Evolutionary conservation across 176 grass and related monocot genomes (phyloP), one percentile per base, ranked within the genome.

Genomic region (Phoenix roebelenii): DNA sequence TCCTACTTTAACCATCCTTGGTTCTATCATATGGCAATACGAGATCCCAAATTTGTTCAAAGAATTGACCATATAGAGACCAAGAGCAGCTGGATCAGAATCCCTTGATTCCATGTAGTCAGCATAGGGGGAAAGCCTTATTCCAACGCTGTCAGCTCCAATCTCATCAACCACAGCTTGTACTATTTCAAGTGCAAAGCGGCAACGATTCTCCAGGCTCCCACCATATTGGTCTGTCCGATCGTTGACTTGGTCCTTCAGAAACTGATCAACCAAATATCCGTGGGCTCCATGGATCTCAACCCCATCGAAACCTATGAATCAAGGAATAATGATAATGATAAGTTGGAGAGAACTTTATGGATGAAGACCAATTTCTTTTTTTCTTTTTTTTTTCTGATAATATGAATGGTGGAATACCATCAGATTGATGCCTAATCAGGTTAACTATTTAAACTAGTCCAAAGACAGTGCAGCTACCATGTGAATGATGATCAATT

Each of bases 261-360:
- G 18, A 65, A 95, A 95, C 16, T 89, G 89, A 30, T 89, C 89
- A 9, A 95, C 80, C 74, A 95, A 76, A 61, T 89, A 95, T 54
- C 82, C 85, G 48, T 95, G 75, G 23, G 82, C 79, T 54, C 78
- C 79, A 72, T 95, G 89, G 15, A 95, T 85, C 73, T 95, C 89
- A 75, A 95, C 82, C 30, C 85, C 89, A 72, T 89, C 85, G 60
- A 95, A 95, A 72, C 82, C 89, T 95, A 61, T 49, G 63, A 10
- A 81, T 10, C 56, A 78, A 2, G 23, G 4, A 2, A 52, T 23
- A 23, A 25, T 3, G 2, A 53, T 44, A 10, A 44, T 44, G 9
- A 12, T 44, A 44, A 44, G 35, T 44, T 14, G 35, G 10, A 44
- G 35, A 44, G 12, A 44, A 44, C 9, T 44, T 12, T 14, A 44